phyloP scores from a whole-genome alignment of 2,329 filamentous ascomycete species.

The Metarhizium anisopliae region DNA sequence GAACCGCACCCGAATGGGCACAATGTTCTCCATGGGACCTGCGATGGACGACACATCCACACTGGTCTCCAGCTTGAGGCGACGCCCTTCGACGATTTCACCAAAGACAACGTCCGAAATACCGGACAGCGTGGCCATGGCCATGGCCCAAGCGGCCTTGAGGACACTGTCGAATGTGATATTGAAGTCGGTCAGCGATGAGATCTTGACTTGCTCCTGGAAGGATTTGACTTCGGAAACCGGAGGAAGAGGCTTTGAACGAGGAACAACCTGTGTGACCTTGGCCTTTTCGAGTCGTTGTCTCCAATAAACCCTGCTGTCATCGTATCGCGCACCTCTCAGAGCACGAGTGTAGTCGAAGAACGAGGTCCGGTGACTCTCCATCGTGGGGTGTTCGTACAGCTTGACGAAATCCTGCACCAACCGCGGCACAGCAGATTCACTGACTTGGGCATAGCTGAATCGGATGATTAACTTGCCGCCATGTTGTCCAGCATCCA shows the following conservation, averaged over 20 bases:
- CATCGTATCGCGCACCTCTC: slow-evolving; percentile 24
- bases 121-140: slow-evolving; percentile 40
- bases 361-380: slow-evolving; percentile 31
- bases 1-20: slow-evolving; percentile 40
- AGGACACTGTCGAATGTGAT: slow-evolving; percentile 43
- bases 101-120: slow-evolving; percentile 47
- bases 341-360: slow-evolving; percentile 38
- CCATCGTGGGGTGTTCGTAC: slow-evolving; percentile 29
- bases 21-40: slow-evolving; percentile 37
- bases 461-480: slow-evolving; percentile 39
- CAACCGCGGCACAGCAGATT: slow-evolving; percentile 33
- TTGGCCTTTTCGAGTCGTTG: slow-evolving; percentile 32
- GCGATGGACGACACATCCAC: slow-evolving; percentile 48
- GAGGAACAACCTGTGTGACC: slow-evolving; percentile 37
- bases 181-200: slow-evolving; percentile 31
- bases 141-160: slow-evolving; percentile 49
- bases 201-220: slow-evolving; percentile 29
- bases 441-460: slow-evolving; percentile 40
- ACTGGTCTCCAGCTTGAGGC: slow-evolving; percentile 29
- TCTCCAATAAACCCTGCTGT: slow-evolving; percentile 37
- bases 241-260: slow-evolving; percentile 30
- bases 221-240: slow-evolving; percentile 30
- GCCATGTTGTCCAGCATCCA: slow-evolving; percentile 39
- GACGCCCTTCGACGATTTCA: slow-evolving; percentile 40
- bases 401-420: slow-evolving; percentile 39